These are phyloP conservation scores for Curvularia sp. DNA, from an alignment of 2,329 filamentous ascomycete genomes.

Conservation along the genomic window DNA sequence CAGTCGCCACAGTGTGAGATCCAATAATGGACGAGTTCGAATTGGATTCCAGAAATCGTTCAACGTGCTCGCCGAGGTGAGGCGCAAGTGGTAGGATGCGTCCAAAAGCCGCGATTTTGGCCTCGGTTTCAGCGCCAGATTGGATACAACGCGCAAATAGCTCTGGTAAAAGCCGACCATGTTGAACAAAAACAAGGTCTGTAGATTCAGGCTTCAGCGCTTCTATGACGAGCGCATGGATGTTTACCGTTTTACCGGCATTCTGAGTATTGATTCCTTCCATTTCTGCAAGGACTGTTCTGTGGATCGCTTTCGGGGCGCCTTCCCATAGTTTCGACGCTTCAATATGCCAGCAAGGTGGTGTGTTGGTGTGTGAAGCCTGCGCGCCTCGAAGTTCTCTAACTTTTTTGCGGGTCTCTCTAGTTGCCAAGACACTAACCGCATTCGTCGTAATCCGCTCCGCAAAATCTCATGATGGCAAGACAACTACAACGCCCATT, in stretches of 20 bases:
- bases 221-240: conserved; percentile 38
- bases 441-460: conserved; percentile 29
- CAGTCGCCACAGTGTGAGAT: background rate
- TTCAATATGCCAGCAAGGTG: conserved; percentile 26
- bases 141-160: conserved; percentile 80
- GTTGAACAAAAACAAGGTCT: conserved; percentile 74
- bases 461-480: conserved; percentile 40
- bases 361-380: conserved; percentile 25
- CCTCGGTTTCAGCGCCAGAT: conserved; percentile 48
- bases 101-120: conserved; percentile 72
- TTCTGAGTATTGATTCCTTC: conserved; percentile 22
- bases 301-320: conserved; percentile 32
- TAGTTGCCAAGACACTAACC: conserved; percentile 36
- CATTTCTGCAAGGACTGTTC: conserved; percentile 25
- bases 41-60: conserved; percentile 54
- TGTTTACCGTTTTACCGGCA: conserved; percentile 37
- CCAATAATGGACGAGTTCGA: conserved; percentile 37
- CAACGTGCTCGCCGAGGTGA: conserved; percentile 76
- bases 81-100: conserved; percentile 82
- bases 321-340: conserved; percentile 49
- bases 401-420: conserved; percentile 36
- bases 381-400: conserved; percentile 25
- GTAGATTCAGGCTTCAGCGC: conserved; percentile 71
- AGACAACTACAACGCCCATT: conserved; percentile 27
- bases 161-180: conserved; percentile 79